These are phyloP conservation scores for Torrubiella hemipterigena DNA, from an alignment of 2,329 filamentous ascomycete genomes.

Conservation along the genomic window DNA sequence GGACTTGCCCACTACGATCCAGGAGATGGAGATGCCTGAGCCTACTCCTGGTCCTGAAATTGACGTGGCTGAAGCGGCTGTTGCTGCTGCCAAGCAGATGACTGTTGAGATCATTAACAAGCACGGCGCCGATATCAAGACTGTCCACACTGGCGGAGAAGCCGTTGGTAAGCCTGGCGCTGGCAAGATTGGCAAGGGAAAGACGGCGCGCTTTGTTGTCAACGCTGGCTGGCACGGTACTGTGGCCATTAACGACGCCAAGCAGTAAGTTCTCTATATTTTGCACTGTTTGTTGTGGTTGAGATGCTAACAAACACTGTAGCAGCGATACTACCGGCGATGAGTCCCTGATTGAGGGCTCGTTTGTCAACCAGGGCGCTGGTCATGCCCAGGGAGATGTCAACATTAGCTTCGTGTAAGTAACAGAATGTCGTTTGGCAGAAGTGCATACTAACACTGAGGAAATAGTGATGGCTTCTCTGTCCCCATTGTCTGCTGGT, in stretches of 20 bases:
- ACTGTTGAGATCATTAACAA: conserved; percentile 1
- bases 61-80: background rate
- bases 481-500: background rate
- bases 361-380: background rate
- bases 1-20: conserved; percentile 1
- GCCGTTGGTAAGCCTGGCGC: conserved; percentile 2
- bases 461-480: background rate
- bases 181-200: conserved; percentile 1
- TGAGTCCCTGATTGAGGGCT: conserved; percentile 5
- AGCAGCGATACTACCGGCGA: conserved; percentile 11
- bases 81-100: background rate
- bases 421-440: background rate
- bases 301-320: background rate
- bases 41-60: background rate
- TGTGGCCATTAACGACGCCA: conserved; percentile 5
- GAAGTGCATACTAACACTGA: background rate
- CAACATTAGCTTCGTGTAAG: background rate
- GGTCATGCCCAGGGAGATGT: background rate
- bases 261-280: conserved; percentile 1
- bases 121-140: conserved; percentile 1
- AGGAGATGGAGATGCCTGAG: background rate
- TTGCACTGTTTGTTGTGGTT: background rate
- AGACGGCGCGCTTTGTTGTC: conserved; percentile 3
- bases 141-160: conserved; percentile 1
- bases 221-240: conserved; percentile 4